Evolutionary conservation across 2,329 filamentous ascomycete genomes (phyloP).

Genomic region (Penicillium sumatraense): DNA sequence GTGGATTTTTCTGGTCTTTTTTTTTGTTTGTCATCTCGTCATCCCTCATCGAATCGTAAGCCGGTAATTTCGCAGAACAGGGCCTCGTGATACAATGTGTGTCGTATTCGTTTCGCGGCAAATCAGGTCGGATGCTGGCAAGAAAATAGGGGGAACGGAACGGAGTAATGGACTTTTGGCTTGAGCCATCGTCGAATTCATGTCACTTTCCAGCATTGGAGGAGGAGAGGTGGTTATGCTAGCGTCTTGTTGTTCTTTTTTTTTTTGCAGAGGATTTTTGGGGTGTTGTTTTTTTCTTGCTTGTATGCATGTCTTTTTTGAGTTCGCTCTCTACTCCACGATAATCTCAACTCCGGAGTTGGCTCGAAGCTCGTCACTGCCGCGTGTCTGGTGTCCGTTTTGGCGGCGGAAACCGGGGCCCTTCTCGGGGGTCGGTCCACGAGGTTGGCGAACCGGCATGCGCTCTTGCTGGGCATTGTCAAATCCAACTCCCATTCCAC

Average conservation of each 20-base stretch:
- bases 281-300: neutral
- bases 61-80: slow-evolving; percentile 43
- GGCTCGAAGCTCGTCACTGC: slow-evolving; percentile 66
- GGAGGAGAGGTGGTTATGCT: slow-evolving; percentile 6
- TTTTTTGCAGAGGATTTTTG: slow-evolving; percentile 4
- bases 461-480: slow-evolving; percentile 60
- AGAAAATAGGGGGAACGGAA: slow-evolving; percentile 32
- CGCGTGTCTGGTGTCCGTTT: slow-evolving; percentile 65
- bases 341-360: slow-evolving; percentile 66
- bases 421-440: slow-evolving; percentile 64
- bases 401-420: slow-evolving; percentile 63
- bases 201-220: slow-evolving; percentile 8
- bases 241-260: slow-evolving; percentile 1
- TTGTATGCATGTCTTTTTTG: neutral
- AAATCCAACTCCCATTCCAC: slow-evolving; percentile 63
- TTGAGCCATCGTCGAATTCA: slow-evolving; percentile 35
- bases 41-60: slow-evolving; percentile 55
- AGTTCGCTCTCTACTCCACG: slow-evolving; percentile 56
- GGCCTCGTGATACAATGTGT: slow-evolving; percentile 45
- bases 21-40: slow-evolving; percentile 49
- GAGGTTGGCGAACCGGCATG: slow-evolving; percentile 64
- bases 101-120: slow-evolving; percentile 47
- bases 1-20: slow-evolving; percentile 42
- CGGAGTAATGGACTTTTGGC: slow-evolving; percentile 8
- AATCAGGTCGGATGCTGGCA: slow-evolving; percentile 41